Percentiles rank a stretch among this genome's conserved stretches.
phyloP scores from a whole-genome alignment of 768 basidiomycete species.

The Polyporus arcularius region DNA sequence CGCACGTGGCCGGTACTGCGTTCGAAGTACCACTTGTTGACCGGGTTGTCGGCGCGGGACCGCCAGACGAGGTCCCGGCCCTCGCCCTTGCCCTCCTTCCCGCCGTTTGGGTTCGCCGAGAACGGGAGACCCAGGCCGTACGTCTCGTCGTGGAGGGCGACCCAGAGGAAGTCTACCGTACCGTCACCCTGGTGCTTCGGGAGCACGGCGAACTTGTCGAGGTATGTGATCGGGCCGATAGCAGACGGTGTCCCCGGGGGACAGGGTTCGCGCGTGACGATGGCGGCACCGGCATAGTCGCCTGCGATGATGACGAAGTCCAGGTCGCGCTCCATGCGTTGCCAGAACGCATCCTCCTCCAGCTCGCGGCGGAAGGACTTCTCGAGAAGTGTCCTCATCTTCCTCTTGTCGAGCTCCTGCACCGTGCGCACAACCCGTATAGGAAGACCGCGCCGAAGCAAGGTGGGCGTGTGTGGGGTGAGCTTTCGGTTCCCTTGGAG shows the following conservation, averaged over 20 bases:
- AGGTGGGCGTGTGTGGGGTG: slow-evolving; percentile 88
- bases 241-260: slow-evolving; percentile 31
- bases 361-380: slow-evolving; percentile 80
- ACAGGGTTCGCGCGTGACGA: slow-evolving; percentile 70
- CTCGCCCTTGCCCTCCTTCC: slow-evolving; percentile 84
- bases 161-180: slow-evolving; percentile 99
- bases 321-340: slow-evolving; percentile 69
- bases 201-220: slow-evolving; percentile 98
- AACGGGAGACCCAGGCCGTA: slow-evolving; percentile 94
- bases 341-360: slow-evolving; percentile 74
- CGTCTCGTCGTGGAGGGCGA: slow-evolving; percentile 96
- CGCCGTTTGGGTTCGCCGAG: slow-evolving; percentile 94
- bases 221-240: slow-evolving; percentile 70
- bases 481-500: slow-evolving; percentile 85
- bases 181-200: slow-evolving; percentile 97
- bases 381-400: slow-evolving; percentile 83
- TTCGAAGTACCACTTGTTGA: slow-evolving; percentile 99
- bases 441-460: slow-evolving; percentile 86
- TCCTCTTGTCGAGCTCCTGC: slow-evolving; percentile 69
- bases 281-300: slow-evolving; percentile 92
- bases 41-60: slow-evolving; percentile 87
- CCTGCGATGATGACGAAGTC: slow-evolving; percentile 95
- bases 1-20: slow-evolving; percentile 89
- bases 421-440: slow-evolving; percentile 77
- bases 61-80: slow-evolving; percentile 98